A percentile compares a stretch with the other conserved stretches of the same genome.
Conservation (phyloP, 1,284 basidiomycete genomes). For the Lentinula novae-zelandiae region DNA sequence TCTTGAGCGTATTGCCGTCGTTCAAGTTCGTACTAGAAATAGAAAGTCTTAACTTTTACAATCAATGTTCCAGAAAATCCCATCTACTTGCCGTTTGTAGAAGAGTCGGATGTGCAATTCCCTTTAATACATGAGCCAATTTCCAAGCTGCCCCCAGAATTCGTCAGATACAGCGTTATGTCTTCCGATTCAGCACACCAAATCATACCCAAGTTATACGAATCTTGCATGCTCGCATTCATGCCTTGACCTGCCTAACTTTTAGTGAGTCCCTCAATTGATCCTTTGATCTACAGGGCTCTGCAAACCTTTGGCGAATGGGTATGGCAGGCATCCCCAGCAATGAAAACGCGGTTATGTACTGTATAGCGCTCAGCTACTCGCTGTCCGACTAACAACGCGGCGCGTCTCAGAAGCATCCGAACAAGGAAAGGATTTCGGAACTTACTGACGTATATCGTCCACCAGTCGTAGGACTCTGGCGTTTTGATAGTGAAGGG, state of each 20-base stretch:
- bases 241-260: conserved; percentile 53
- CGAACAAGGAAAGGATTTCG: background rate
- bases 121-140: conserved; percentile 66
- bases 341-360: conserved; percentile 74
- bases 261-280: background rate
- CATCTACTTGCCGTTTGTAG: conserved; percentile 61
- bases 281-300: background rate
- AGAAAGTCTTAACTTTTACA: background rate
- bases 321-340: conserved; percentile 80
- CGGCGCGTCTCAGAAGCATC: background rate
- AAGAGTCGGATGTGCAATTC: conserved; percentile 62
- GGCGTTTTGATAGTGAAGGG: conserved; percentile 65
- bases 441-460: conserved; percentile 62
- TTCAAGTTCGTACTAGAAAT: conserved; percentile 63
- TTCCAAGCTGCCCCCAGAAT: conserved; percentile 59
- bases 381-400: conserved; percentile 59
- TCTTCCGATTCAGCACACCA: background rate
- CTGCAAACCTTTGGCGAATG: conserved; percentile 75
- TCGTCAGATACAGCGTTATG: background rate
- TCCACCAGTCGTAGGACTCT: conserved; percentile 75
- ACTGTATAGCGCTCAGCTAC: conserved; percentile 68
- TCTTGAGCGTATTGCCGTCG: conserved; percentile 75
- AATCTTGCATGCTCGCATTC: conserved; percentile 84
- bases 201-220: conserved; percentile 63
- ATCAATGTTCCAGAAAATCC: background rate